Evolutionary conservation across 805 yeast genomes (phyloP).

Genomic region (Saccharomycopsis oosterbeekiorum): DNA sequence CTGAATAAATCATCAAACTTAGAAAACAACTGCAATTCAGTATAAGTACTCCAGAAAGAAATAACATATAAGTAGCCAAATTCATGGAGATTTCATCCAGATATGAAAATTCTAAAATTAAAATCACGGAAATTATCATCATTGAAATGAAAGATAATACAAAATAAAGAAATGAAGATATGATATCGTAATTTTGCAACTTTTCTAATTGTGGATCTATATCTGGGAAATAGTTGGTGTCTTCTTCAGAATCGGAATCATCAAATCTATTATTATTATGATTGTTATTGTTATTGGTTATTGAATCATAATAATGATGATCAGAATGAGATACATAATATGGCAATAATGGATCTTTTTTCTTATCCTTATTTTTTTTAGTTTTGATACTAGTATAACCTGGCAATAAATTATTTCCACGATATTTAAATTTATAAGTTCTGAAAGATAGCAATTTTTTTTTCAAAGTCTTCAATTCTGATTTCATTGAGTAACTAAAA

Average conservation of each 20-base stretch:
- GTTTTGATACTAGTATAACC: not conserved
- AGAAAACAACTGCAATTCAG: not conserved
- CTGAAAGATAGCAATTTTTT: not conserved
- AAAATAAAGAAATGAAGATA: constrained; percentile 16
- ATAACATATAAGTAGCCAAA: not conserved
- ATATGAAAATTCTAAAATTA: not conserved
- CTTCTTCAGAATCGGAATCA: not conserved
- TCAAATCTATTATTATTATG: not conserved
- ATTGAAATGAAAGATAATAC: constrained; percentile 10
- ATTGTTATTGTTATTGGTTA: not conserved
- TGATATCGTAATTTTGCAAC: constrained; percentile 13
- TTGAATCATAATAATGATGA: not conserved
- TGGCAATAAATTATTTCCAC: not conserved
- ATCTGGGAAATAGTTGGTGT: not conserved
- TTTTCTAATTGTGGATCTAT: constrained; percentile 11
- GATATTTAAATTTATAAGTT: not conserved
- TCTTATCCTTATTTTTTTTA: not conserved
- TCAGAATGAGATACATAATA: not conserved
- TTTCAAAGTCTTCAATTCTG: not conserved
- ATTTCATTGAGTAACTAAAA: not conserved
- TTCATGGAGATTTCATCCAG: not conserved
- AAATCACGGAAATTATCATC: constrained; percentile 5
- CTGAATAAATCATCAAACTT: not conserved
- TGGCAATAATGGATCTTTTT: not conserved
- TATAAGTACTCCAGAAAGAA: not conserved